Base-by-base conservation (phyloP, 441 rosid species). In the Kokia cookei region DNA sequence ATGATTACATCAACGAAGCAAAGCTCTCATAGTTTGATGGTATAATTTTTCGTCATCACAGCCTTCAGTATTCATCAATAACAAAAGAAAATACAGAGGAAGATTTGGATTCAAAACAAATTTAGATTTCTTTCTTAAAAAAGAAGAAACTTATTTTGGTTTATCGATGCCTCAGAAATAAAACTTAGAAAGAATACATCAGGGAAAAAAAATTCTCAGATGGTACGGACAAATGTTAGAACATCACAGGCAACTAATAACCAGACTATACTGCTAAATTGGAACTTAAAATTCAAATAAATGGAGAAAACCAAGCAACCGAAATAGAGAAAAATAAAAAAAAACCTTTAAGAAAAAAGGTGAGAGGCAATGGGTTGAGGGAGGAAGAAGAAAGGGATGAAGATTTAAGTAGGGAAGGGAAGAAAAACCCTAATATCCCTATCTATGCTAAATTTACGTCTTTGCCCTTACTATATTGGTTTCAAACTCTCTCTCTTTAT, bases 221-320 rank as follows among this genome's bases (percentile, higher is more conserved):
- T 37, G 8, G 40, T 37, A 37, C 40, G 40, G 40, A 37, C 40
- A 37, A 37, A 37, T 37, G 40, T 37, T 37, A 37, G 40, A 37
- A 37, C 40, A 37, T 37, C 40, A 37, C 8, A 37, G 40, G 40
- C 40, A 37, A 37, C 8, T 37, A 37, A 37, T 37, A 37, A 37
- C 40, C 40, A 37, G 40, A 37, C 40, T 37, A 37, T 37, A 37
- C 7, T 37, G 40, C 40, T 37, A 37, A 37, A 6, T 37, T 37
- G 7, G 0, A 37, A 37, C 40, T 37, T 37, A 37, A 1, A 37
- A 37, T 84, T 84, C 87, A 83, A 85, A 83, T 84, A 86, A 82
- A 83, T 86, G 90, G 83, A 83, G 86, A 84, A 78, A 42, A 85
- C 83, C 77, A 0, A 85, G 84, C 83, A 73, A 8, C 2, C 45